Evolutionary conservation across 768 basidiomycete genomes (phyloP).

Genomic region (Suillus americanus): DNA sequence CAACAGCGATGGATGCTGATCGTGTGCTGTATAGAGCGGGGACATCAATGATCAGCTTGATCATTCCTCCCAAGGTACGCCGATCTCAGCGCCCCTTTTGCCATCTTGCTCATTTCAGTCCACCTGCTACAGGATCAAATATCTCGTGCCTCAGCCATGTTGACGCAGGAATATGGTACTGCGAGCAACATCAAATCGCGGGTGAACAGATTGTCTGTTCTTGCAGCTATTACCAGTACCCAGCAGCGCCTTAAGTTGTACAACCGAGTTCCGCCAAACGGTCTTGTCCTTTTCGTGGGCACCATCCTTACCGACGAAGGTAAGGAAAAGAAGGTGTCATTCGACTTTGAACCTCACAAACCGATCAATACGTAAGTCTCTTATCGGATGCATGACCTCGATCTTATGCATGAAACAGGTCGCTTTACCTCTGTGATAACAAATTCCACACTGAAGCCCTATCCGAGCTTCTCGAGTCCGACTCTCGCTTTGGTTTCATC

Average conservation of each 20-base stretch:
- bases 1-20: constrained; percentile 18
- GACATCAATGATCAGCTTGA: constrained; percentile 98
- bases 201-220: constrained; percentile 94
- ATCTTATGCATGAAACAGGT: constrained; percentile 46
- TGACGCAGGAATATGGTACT: constrained; percentile 97
- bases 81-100: constrained; percentile 11
- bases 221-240: constrained; percentile 97
- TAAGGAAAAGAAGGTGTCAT: constrained; percentile 99
- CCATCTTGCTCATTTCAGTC: constrained; percentile 4
- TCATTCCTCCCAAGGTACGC: constrained; percentile 88
- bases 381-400: neutral
- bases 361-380: constrained; percentile 91
- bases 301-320: constrained; percentile 98
- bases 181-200: constrained; percentile 99
- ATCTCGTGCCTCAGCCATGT: constrained; percentile 90
- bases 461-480: constrained; percentile 93
- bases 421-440: constrained; percentile 98
- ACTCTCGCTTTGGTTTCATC: constrained; percentile 98
- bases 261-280: constrained; percentile 94
- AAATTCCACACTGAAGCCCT: constrained; percentile 99
- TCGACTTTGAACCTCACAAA: constrained; percentile 98
- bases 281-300: constrained; percentile 96
- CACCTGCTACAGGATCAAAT: constrained; percentile 72
- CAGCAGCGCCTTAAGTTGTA: constrained; percentile 97
- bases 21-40: constrained; percentile 61